Evolutionary conservation across 768 basidiomycete species (phyloP), one percentile per base, ranked within the genome.

Genomic region (Leccinum truebloodii): DNA sequence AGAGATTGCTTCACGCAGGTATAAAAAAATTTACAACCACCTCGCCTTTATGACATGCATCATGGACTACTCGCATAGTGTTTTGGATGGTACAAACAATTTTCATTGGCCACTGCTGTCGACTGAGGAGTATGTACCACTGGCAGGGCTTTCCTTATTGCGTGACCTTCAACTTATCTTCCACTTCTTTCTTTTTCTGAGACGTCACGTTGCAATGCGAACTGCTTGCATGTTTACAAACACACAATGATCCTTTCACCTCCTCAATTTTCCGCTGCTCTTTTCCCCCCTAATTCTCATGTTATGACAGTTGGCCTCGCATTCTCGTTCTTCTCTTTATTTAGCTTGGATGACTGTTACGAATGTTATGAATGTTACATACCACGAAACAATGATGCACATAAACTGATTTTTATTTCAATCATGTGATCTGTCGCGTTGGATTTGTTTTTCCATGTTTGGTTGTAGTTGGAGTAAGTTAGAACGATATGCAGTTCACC

Each of bases 401-500:
- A 73, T 65, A 66, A 7, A 14, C 32, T 50, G 49, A 50, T 50
- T 50, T 48, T 48, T n/a, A n/a, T n/a, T n/a, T 51, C 32, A 10
- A n/a, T 52, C 51, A 52, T 52, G 71, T 69, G 67, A 61, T 51
- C 55, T 5, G 24, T n/a, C 60, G 69, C 39, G 63, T 58, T 63
- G 65, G 56, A 68, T 64, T 55, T 69, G 49, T 68, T 67, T 61
- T 4, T 3, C 20, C 10, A 3, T 68, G 50, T 70, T 74, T 71
- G 57, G 58, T 7, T 6, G 2, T 52, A 41, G 68, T 49, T 49
- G 28, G 70, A 62, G 39, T 41, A 41, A 41, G 18, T 41, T 34
- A 55, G 50, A 14, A 30, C 55, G 32, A 57, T 51, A 72, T 72
- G 71, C 32, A 80, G 76, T 85, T 85, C 61, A 73, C 79, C 39